Percentiles rank a stretch among this genome's conserved stretches.
Evolutionary conservation across 2,329 filamentous ascomycete species (phyloP).

Genomic region (Fusarium hainanense): DNA sequence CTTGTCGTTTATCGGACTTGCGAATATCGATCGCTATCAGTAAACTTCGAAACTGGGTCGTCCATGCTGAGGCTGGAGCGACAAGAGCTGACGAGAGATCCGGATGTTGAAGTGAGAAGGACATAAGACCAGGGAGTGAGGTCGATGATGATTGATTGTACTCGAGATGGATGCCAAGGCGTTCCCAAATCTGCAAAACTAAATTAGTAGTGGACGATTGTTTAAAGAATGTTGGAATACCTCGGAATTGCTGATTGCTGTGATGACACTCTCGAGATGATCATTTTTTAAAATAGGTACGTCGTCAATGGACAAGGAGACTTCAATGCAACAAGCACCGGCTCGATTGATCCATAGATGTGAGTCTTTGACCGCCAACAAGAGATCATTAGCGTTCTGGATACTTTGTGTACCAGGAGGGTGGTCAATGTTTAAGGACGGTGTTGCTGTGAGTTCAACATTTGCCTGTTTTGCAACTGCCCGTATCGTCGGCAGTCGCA

Average conservation of each 20-base stretch:
- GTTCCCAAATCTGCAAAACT: slow-evolving; percentile 48
- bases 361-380: slow-evolving; percentile 28
- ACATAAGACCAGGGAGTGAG: slow-evolving; percentile 34
- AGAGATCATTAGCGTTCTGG: slow-evolving; percentile 41
- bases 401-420: slow-evolving; percentile 24
- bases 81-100: slow-evolving; percentile 48
- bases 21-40: slow-evolving; percentile 44
- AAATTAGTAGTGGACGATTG: not conserved
- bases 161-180: slow-evolving; percentile 47
- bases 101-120: slow-evolving; percentile 53
- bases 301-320: slow-evolving; percentile 42
- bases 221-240: slow-evolving; percentile 30
- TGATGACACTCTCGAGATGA: slow-evolving; percentile 22
- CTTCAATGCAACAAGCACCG: slow-evolving; percentile 46
- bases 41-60: slow-evolving; percentile 45
- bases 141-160: slow-evolving; percentile 10
- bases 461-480: slow-evolving; percentile 37
- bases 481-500: slow-evolving; percentile 45
- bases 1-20: not conserved
- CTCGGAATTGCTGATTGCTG: slow-evolving; percentile 42
- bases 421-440: slow-evolving; percentile 45
- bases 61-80: slow-evolving; percentile 43
- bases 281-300: slow-evolving; percentile 21
- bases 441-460: slow-evolving; percentile 41
- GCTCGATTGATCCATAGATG: slow-evolving; percentile 51